Evolutionary conservation across 306 rosid genomes (phyloP), one percentile per base, ranked within the genome.

Genomic region (Canavalia gladiata): DNA sequence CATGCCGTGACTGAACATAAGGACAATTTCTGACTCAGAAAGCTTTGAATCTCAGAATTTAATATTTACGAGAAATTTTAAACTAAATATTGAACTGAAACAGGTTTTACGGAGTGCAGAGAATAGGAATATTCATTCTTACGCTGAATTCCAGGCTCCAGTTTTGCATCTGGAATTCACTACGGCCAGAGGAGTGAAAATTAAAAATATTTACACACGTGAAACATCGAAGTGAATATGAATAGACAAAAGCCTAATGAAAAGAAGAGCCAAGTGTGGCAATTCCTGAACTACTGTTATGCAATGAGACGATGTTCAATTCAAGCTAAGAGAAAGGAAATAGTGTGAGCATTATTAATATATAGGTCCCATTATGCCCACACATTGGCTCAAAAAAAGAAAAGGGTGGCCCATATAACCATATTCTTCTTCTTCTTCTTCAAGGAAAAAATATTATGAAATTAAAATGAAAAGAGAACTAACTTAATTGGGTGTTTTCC

Each of bases 1-100:
- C 68, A 76, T 82, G 81, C 72, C 60, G 82, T 86, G 86, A 77
- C 76, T 71, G 79, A 82, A 87, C 80, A 85, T 76, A 89, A 80
- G 31, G 88, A 86, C 93, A 90, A 68, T 51, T 73, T 86, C 94
- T 88, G 95, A 91, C 89, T 89, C 90, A 79, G 86, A 89, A 92
- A 79, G 90, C 76, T 86, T 81, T 80, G 97, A 92, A 92, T 89
- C 86, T 81, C 39, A 46, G 74, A 60, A 71, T 84, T 89, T 78
- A 64, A 73, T 72, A 83, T 86, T 86, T 80, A 80, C 52, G 52
- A 75, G 80, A 52, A 77, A 74, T 37, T 45, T 59, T 3, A 85
- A 82, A 63, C 78, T 78, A 77, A 81, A 77, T 28, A 70, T 63
- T 54, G 82, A 78, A 80, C 67, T 59, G 86, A 68, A 84, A 77